A percentile compares a stretch with the other conserved stretches of the same genome.
These are phyloP conservation scores for Suillus hirtellus DNA, from an alignment of 768 basidiomycete genomes.

Conservation along the genomic window DNA sequence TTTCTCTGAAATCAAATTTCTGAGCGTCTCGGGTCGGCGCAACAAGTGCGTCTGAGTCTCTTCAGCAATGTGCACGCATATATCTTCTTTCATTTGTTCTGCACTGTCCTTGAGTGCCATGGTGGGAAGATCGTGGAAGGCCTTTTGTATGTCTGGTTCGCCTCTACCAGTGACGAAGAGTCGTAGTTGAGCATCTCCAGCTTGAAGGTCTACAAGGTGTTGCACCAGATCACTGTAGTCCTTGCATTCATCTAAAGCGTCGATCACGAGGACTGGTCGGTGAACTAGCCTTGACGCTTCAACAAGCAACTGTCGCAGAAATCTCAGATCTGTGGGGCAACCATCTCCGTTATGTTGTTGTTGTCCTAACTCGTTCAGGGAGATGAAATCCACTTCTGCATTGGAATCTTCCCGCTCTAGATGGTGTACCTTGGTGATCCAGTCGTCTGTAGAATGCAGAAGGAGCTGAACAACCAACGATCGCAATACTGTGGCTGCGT, in stretches of 20 bases:
- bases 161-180: slow-evolving; percentile 12
- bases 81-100: neutral
- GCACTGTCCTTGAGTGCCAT: slow-evolving; percentile 8
- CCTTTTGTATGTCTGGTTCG: neutral
- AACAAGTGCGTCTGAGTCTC: neutral
- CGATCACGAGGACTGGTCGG: too few relatives aligned
- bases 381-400: too few relatives aligned
- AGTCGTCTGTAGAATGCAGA: neutral
- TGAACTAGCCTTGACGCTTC: neutral
- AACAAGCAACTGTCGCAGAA: neutral
- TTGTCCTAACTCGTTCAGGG: too few relatives aligned
- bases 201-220: neutral
- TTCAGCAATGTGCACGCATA: neutral
- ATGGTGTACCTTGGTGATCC: neutral
- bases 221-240: neutral
- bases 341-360: too few relatives aligned
- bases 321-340: too few relatives aligned
- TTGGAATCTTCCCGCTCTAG: neutral
- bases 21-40: neutral
- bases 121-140: neutral
- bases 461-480: slow-evolving; percentile 20
- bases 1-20: neutral
- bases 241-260: too few relatives aligned
- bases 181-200: slow-evolving; percentile 1
- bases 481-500: slow-evolving; percentile 16